These are phyloP conservation scores for Rubia balearica DNA, from an alignment of 305 asterid species.

Conservation along the genomic window DNA sequence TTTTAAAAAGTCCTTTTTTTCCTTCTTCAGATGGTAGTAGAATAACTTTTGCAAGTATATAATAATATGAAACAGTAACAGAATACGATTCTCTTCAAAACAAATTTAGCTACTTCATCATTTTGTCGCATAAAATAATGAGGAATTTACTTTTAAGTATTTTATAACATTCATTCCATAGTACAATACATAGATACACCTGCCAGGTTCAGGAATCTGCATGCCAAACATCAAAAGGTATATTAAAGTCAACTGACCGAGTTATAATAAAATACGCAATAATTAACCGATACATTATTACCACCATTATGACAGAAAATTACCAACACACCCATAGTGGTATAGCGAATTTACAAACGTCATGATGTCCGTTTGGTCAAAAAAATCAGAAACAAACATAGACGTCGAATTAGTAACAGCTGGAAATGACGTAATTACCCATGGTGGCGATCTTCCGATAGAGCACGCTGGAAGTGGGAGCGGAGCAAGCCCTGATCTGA, in stretches of 20 bases:
- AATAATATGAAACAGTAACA: not conserved
- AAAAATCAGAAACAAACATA: not conserved
- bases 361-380: not conserved
- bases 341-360: not conserved
- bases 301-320: not conserved
- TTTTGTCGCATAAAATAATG: not conserved
- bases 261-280: not conserved
- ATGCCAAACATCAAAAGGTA: not conserved
- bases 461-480: slow-evolving; percentile 31
- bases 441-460: slow-evolving; percentile 71
- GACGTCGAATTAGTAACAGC: not conserved
- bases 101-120: not conserved
- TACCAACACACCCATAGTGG: slow-evolving; percentile 10
- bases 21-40: not conserved
- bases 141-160: not conserved
- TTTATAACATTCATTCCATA: not conserved
- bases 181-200: slow-evolving; percentile 4
- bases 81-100: not conserved
- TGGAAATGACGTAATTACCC: slow-evolving; percentile 32
- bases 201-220: slow-evolving; percentile 13
- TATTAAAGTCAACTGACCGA: not conserved
- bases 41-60: not conserved
- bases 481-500: slow-evolving; percentile 68
- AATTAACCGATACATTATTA: not conserved
- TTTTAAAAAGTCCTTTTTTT: no score